These are phyloP conservation scores for Rubroshorea leprosula DNA, from an alignment of 345 rosid genomes.

Conservation along the genomic window DNA sequence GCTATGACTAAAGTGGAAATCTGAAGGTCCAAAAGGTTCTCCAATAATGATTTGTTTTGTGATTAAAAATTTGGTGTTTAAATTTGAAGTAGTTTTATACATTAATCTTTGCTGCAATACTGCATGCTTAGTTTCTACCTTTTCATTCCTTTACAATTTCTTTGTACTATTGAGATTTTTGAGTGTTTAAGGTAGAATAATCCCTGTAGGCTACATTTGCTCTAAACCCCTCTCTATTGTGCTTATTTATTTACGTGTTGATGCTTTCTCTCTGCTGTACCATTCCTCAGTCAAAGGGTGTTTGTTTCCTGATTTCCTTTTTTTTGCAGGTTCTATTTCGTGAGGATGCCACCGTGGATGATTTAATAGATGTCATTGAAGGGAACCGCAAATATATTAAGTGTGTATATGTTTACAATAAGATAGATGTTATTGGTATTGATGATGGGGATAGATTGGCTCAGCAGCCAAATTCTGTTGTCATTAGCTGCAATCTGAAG, in stretches of 20 bases:
- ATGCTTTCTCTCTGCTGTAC: too few species aligned
- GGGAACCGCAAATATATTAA: slow-evolving; percentile 97
- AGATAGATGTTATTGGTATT: slow-evolving; percentile 92
- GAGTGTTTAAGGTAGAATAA: not conserved
- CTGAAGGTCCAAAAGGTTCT: not conserved
- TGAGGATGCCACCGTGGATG: slow-evolving; percentile 99
- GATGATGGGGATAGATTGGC: slow-evolving; percentile 95
- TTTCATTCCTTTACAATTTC: not conserved
- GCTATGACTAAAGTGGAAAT: not conserved
- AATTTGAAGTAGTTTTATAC: not conserved
- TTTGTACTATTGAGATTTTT: not conserved
- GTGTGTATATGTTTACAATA: slow-evolving; percentile 94
- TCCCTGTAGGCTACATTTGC: too few species aligned
- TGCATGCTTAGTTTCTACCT: not conserved
- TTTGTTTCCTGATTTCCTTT: slow-evolving; percentile 16
- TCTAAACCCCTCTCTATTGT: too few species aligned
- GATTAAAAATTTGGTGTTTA: not conserved
- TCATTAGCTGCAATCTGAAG: slow-evolving; percentile 95
- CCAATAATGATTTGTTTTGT: not conserved
- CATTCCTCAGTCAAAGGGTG: not conserved
- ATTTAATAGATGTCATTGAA: slow-evolving; percentile 94
- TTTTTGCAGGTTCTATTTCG: slow-evolving; percentile 77
- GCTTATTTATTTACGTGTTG: too few species aligned
- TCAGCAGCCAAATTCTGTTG: slow-evolving; percentile 85
- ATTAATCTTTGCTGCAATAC: not conserved